These are phyloP conservation scores for Malania oleifera DNA, from an alignment of 164 flowering plant species.

Conservation along the genomic window DNA sequence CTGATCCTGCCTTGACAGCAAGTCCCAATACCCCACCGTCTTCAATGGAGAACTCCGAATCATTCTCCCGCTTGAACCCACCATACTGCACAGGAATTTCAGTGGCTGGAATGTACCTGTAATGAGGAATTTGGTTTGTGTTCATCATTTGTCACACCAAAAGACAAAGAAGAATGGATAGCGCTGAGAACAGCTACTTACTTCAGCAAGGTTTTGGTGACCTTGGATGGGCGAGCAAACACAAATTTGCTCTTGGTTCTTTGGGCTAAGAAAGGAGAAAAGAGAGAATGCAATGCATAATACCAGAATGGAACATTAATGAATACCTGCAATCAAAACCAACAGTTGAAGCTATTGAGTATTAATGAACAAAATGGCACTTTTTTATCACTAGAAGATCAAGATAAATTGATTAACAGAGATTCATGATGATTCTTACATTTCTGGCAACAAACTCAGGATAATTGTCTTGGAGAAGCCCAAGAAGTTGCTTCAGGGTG, in stretches of 20 bases:
- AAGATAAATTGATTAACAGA: neutral
- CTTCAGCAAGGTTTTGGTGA: slow-evolving; percentile 71
- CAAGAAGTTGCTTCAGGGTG: slow-evolving; percentile 46
- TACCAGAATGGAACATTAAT: slow-evolving; percentile 84
- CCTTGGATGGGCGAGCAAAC: slow-evolving; percentile 54
- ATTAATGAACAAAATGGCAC: too few relatives aligned
- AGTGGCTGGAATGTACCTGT: neutral
- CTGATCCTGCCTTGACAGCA: neutral
- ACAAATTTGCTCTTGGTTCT: slow-evolving; percentile 77
- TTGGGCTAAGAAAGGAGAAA: slow-evolving; percentile 60
- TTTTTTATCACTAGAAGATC: neutral
- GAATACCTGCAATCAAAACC: slow-evolving; percentile 52
- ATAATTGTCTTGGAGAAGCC: slow-evolving; percentile 66
- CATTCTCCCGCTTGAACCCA: neutral
- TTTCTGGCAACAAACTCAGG: slow-evolving; percentile 75
- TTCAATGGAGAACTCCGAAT: neutral
- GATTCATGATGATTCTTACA: slow-evolving; percentile 34
- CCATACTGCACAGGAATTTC: neutral
- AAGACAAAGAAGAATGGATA: too few relatives aligned
- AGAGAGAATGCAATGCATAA: slow-evolving; percentile 46
- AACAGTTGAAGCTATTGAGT: too few relatives aligned
- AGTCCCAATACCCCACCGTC: neutral
- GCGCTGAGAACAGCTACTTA: slow-evolving; percentile 27
- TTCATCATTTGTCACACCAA: too few relatives aligned
- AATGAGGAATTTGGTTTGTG: neutral